These are phyloP conservation scores for Mortierella polycephala DNA, from an alignment of 371 early-diverging fungal genomes.

Conservation along the genomic window DNA sequence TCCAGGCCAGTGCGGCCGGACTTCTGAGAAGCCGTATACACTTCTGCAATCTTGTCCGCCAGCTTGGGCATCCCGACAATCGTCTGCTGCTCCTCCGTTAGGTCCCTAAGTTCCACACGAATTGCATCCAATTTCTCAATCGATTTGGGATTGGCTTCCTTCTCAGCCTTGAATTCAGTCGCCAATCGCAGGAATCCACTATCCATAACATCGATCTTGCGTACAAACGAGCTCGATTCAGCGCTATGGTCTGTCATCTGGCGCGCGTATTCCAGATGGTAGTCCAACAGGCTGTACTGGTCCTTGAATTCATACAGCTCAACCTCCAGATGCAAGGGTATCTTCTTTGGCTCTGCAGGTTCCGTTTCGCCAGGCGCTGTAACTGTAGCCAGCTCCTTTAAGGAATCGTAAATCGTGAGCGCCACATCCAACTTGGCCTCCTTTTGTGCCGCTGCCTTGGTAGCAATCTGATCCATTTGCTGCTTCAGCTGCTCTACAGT, in stretches of 20 bases:
- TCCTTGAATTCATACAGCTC: conserved; percentile 48
- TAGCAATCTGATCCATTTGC: conserved; percentile 20
- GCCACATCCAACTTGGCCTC: conserved; percentile 40
- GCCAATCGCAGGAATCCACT: conserved; percentile 40
- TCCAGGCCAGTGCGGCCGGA: conserved; percentile 20
- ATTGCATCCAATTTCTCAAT: conserved; percentile 33
- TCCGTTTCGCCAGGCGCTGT: conserved; percentile 23
- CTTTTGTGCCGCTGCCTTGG: conserved; percentile 31
- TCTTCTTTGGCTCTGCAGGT: conserved; percentile 8
- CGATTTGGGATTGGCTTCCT: conserved; percentile 31
- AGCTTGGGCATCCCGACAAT: conserved; percentile 36
- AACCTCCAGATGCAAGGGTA: conserved; percentile 48
- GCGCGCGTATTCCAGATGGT: conserved; percentile 23
- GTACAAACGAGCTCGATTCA: conserved; percentile 9
- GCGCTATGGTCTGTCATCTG: conserved; percentile 16
- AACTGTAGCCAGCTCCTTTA: conserved; percentile 32
- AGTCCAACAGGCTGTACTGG: conserved; percentile 30
- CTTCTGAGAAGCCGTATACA: conserved; percentile 12
- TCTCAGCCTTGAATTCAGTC: conserved; percentile 35
- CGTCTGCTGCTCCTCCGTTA: conserved; percentile 8
- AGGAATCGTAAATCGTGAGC: conserved; percentile 38
- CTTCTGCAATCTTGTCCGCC: conserved; percentile 27
- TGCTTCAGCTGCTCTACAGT: conserved; percentile 28
- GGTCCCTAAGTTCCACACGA: conserved; percentile 29
- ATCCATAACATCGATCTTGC: conserved; percentile 44